Evolutionary conservation across 345 rosid species (phyloP).

Genomic region (Salix udensis): DNA sequence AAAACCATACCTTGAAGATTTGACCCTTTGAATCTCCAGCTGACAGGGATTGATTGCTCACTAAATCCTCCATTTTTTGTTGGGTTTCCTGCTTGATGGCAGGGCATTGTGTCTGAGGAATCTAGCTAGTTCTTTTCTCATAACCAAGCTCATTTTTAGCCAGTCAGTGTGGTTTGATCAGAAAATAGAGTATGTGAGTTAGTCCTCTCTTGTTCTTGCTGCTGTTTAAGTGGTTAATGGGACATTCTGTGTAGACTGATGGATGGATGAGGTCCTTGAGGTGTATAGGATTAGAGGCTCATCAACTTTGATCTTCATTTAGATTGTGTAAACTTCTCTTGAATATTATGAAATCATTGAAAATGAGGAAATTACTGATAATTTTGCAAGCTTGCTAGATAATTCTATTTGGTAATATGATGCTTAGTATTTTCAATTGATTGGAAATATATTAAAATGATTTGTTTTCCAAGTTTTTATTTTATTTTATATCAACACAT

Average conservation of each 20-base stretch:
- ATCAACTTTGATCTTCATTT: constrained; percentile 5
- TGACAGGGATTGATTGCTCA: constrained; percentile 6
- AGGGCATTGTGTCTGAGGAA: constrained; percentile 3
- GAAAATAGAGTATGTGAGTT: constrained; percentile 9
- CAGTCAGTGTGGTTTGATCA: constrained; percentile 11
- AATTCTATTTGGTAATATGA: no score
- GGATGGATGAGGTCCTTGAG: constrained; percentile 13
- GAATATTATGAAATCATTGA: constrained; percentile 2
- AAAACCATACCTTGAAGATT: constrained; percentile 6
- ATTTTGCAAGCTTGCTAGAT: neutral
- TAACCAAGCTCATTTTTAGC: constrained; percentile 2
- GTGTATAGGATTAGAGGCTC: constrained; percentile 7
- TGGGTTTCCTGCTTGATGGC: constrained; percentile 4
- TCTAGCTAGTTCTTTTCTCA: constrained; percentile 17
- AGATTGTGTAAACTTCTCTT: constrained; percentile 13
- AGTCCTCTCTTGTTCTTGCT: constrained; percentile 9
- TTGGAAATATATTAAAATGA: no score
- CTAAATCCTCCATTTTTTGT: constrained; percentile 8
- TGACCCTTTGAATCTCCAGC: neutral
- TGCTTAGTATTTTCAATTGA: no score
- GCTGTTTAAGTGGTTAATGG: constrained; percentile 5
- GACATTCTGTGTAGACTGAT: constrained; percentile 12
- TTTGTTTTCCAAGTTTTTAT: no score
- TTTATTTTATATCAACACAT: no score
- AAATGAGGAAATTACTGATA: neutral